Evolutionary conservation across 2,329 filamentous ascomycete species (phyloP).

Genomic region (Penicillium sp.): DNA sequence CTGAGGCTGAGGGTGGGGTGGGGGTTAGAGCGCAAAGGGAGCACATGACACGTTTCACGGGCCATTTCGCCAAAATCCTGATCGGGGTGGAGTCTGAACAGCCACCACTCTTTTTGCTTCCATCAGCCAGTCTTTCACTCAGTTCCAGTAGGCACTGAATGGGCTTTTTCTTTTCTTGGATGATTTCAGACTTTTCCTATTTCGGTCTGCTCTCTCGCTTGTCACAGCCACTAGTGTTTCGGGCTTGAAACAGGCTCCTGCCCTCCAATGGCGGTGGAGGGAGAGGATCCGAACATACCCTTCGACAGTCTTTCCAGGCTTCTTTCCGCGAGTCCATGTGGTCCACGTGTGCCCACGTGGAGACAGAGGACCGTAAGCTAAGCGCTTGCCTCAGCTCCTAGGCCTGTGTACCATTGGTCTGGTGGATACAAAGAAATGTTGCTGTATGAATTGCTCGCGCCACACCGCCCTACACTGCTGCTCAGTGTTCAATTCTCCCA

Average conservation of each 20-base stretch:
- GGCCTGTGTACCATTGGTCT: too few relatives aligned
- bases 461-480: too few relatives aligned
- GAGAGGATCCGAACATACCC: not conserved
- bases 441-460: too few relatives aligned
- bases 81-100: conserved; percentile 2
- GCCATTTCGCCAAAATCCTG: conserved; percentile 2
- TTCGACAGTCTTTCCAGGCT: conserved; percentile 26
- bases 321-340: conserved; percentile 26
- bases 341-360: conserved; percentile 35
- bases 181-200: not conserved
- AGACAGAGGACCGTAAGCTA: conserved; percentile 6
- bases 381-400: conserved; percentile 7
- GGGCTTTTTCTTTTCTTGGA: not conserved
- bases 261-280: not conserved
- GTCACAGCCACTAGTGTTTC: conserved; percentile 9
- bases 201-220: not conserved
- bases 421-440: too few relatives aligned
- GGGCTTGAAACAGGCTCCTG: conserved; percentile 3
- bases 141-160: too few relatives aligned
- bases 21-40: too few relatives aligned
- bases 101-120: conserved; percentile 1
- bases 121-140: too few relatives aligned
- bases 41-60: conserved; percentile 9
- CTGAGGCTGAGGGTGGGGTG: not conserved
- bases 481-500: too few relatives aligned